Evolutionary conservation across 1,284 basidiomycete genomes (phyloP), one percentile per base, ranked within the genome.

Genomic region (Testicularia cyperi): DNA sequence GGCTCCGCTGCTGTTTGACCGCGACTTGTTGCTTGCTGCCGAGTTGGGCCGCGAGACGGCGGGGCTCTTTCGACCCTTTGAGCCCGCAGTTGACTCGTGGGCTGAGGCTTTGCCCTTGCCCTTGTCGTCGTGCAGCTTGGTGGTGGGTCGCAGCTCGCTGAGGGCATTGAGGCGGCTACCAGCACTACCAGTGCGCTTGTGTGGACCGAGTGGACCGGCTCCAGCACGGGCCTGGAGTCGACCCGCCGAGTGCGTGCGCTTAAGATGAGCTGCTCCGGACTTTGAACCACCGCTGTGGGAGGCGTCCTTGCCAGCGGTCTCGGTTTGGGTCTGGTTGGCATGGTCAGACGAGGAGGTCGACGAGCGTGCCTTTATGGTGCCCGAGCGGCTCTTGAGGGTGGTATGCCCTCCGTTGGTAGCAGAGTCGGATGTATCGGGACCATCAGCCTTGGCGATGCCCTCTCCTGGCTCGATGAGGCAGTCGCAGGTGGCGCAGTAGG

Each of bases 131-230:
- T 67, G 39, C 16, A 70, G 44, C 34, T 70, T 71, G 16, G 67
- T 71, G 22, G 69, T 71, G 27, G 68, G 66, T 28, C 62, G 61
- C 18, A 71, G 49, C 44, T 71, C 67, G 61, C 65, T 69, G 14
- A 71, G 56, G 2, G 69, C 69, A 39, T 71, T 61, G 9, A 71
- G 55, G 1, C 69, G 56, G 34, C 58, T 57, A 5, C 48, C 67
- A 3, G 68, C 60, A 29, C 69, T 71, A 19, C 69, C 69, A 15
- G 61, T 69, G 24, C 64, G 60, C 30, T 64, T 64, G 32, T 63
- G 51, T n/a, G 62, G 47, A 30, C 56, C 61, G 8, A 60, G 35
- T 6, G 47, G 56, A 28, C 44, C 58, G n/a, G 36, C 38, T 21
- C 53, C 53, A 3, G 60, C 51, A 19, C 63, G 61, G 27, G 66